Conservation (phyloP, 2,329 filamentous ascomycete species). For the Aspergillus hiratsukae region DNA sequence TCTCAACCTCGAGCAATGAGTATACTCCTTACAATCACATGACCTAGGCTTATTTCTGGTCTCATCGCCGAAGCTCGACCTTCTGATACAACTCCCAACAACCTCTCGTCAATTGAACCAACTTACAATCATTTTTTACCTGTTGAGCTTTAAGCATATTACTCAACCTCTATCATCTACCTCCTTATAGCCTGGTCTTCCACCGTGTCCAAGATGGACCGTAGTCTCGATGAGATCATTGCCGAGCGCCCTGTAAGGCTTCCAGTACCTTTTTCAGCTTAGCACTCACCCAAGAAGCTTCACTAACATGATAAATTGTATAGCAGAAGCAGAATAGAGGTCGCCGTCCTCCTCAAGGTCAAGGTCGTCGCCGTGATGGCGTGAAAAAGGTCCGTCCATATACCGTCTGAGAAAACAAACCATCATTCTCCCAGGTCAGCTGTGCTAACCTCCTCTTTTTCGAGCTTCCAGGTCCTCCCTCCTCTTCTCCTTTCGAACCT, state of each 20-base stretch:
- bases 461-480: conserved; percentile 40
- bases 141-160: background rate
- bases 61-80: conserved; percentile 1
- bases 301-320: conserved; percentile 11
- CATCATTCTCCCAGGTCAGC: background rate
- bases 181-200: background rate
- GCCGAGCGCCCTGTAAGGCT: conserved; percentile 53
- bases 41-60: background rate
- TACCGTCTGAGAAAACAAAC: background rate
- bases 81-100: conserved; percentile 1
- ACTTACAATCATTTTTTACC: background rate
- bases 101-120: conserved; percentile 4
- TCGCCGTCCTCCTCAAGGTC: conserved; percentile 32
- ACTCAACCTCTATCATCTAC: background rate
- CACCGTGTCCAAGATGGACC: conserved; percentile 50
- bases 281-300: background rate
- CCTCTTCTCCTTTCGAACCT: conserved; percentile 33
- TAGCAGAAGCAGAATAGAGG: conserved; percentile 29
- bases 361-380: conserved; percentile 67
- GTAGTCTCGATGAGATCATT: conserved; percentile 61
- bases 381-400: conserved; percentile 72
- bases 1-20: background rate
- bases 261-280: conserved; percentile 1
- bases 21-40: conserved; percentile 2
- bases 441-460: conserved; percentile 8